Conservation (phyloP, 495 filamentous ascomycete species). For the Friedmanniomyces endolithicus region DNA sequence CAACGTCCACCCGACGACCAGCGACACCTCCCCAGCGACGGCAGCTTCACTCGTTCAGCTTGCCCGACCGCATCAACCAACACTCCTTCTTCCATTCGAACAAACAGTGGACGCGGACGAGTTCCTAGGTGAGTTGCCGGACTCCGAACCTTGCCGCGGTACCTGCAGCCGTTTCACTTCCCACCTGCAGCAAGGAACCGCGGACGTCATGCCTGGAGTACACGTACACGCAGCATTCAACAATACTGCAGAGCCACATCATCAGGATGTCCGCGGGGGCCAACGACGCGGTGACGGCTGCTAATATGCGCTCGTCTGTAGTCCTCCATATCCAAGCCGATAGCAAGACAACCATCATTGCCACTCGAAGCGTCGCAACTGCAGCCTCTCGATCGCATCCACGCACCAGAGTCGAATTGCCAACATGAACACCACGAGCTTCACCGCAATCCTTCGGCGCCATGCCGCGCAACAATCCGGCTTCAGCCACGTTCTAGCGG, state of each 20-base stretch:
- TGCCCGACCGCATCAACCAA: slow-evolving; percentile 42
- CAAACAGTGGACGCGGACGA: not conserved
- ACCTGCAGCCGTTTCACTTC: not conserved
- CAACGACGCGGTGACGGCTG: not conserved
- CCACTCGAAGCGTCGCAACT: not conserved
- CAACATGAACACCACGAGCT: slow-evolving; percentile 12
- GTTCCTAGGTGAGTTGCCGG: not conserved
- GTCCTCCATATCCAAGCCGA: not conserved
- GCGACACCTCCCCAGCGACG: slow-evolving; percentile 29
- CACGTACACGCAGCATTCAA: not conserved
- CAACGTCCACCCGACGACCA: not conserved
- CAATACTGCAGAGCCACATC: too few relatives aligned
- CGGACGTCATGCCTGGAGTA: not conserved
- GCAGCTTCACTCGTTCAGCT: slow-evolving; percentile 84
- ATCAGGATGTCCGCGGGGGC: too few relatives aligned
- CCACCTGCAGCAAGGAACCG: not conserved
- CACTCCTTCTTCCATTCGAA: slow-evolving; percentile 38
- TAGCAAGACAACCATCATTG: not conserved
- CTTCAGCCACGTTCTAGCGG: slow-evolving; percentile 47
- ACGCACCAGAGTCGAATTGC: not conserved
- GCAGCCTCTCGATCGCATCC: not conserved
- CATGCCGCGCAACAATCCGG: slow-evolving; percentile 31
- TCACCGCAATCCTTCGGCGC: slow-evolving; percentile 30
- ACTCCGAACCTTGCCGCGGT: not conserved
- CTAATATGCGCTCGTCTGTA: not conserved